A percentile compares a stretch with the other conserved stretches of the same genome.
Conservation (phyloP, 1,139 yeast genomes). For the Suhomyces terraborum region DNA sequence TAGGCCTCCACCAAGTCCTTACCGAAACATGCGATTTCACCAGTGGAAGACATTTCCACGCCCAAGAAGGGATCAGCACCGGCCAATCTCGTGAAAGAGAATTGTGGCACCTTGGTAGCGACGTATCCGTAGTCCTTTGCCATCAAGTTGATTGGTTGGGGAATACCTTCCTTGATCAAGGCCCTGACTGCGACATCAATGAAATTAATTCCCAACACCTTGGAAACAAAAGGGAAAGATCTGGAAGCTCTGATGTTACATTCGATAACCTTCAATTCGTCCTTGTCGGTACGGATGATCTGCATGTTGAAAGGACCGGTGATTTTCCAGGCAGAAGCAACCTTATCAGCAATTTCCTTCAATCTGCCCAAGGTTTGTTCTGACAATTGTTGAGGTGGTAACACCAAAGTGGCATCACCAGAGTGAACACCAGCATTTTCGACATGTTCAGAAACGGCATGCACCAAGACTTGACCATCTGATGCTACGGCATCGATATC, state of each 20-base stretch:
- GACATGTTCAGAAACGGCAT: conserved; percentile 96
- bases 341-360: conserved; percentile 84
- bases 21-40: conserved; percentile 98
- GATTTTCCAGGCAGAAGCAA: conserved; percentile 91
- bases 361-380: conserved; percentile 61
- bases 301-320: conserved; percentile 99
- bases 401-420: conserved; percentile 94
- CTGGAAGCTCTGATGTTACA: conserved; percentile 98
- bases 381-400: conserved; percentile 82
- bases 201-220: conserved; percentile 90
- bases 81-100: conserved; percentile 95
- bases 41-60: conserved; percentile 98
- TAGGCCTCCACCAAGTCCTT: conserved; percentile 82
- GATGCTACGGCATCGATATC: conserved; percentile 96
- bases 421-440: conserved; percentile 99
- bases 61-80: conserved; percentile 99
- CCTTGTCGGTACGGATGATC: conserved; percentile 69
- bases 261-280: conserved; percentile 84
- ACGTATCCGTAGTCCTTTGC: conserved; percentile 64
- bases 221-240: conserved; percentile 97
- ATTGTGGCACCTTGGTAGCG: conserved; percentile 97
- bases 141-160: conserved; percentile 72
- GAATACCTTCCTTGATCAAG: conserved; percentile 69
- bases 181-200: conserved; percentile 94
- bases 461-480: conserved; percentile 84